A percentile compares a stretch with the other conserved stretches of the same genome.
Evolutionary conservation across 345 rosid genomes (phyloP).

Genomic region (rapeseed (Brassica napus)): Da-Ae NC_063449.1:31114501-31115000

Average conservation of each 20-base stretch:
- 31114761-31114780: not conserved
- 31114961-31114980: not conserved
- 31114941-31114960: not conserved
- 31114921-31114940: not conserved
- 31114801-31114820: not conserved
- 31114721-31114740: no score
- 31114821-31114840: not conserved
- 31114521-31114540: not conserved
- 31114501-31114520: not conserved
- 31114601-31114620: no score
- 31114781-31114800: not conserved
- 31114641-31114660: no score
- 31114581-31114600: no score
- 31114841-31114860: not conserved
- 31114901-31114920: not conserved
- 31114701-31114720: no score
- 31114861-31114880: not conserved
- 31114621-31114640: no score
- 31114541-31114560: no score
- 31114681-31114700: no score
- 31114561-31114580: no score
- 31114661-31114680: no score
- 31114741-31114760: not conserved
- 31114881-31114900: not conserved
- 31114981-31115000: not conserved